A percentile compares a stretch with the other conserved stretches of the same genome.
These are phyloP conservation scores for Amanita phalloides DNA, from an alignment of 768 basidiomycete species.

Conservation along the genomic window DNA sequence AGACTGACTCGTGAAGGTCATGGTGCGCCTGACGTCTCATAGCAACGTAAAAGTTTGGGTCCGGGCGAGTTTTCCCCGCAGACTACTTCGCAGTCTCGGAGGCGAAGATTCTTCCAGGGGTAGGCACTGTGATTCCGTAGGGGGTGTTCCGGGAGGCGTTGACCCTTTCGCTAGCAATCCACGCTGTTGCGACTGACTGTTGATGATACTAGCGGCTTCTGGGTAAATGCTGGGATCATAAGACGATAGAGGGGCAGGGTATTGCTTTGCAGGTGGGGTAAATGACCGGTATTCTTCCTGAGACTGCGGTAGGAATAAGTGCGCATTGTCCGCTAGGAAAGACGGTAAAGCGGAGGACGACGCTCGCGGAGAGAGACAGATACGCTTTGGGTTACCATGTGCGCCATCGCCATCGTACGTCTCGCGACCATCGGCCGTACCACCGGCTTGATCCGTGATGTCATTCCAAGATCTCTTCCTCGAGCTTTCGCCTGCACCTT, in stretches of 20 bases:
- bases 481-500: not conserved
- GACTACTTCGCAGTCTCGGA: not conserved
- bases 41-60: not conserved
- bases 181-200: slow-evolving; percentile 12
- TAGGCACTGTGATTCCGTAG: not conserved
- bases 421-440: not conserved
- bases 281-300: not conserved
- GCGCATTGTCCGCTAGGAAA: not conserved
- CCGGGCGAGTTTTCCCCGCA: not conserved
- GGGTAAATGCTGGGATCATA: slow-evolving; percentile 27
- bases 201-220: slow-evolving; percentile 21
- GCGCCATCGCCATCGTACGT: not conserved
- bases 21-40: not conserved
- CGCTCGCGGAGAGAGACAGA: slow-evolving; percentile 5
- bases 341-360: not conserved
- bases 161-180: slow-evolving; percentile 6
- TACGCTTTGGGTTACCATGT: not conserved
- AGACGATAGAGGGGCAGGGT: slow-evolving; percentile 23
- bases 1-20: not conserved
- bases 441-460: not conserved
- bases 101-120: not conserved
- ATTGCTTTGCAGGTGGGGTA: slow-evolving; percentile 19
- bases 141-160: not conserved
- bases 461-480: slow-evolving; percentile 1
- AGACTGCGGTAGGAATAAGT: not conserved